Evolutionary conservation across 371 early-diverging fungal genomes (phyloP), one percentile per base, ranked within the genome.

Genomic region (Mortierella sp.): DNA sequence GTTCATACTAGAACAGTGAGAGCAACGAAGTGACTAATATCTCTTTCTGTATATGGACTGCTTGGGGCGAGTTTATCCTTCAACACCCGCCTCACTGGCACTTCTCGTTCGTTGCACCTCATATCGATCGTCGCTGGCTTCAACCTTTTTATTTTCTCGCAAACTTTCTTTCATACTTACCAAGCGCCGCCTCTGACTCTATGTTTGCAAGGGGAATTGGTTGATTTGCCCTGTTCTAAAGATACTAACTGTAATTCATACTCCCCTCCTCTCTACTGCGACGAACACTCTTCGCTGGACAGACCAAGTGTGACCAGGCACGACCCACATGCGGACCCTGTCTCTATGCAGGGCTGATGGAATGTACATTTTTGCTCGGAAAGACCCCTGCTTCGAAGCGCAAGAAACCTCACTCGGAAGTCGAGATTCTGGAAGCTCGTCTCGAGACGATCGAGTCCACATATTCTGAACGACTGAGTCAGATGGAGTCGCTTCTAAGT

Each of bases 301-400:
- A 76, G 78, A 76, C 78, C 15, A 76, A 76, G 60, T 76, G 78
- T 48, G 78, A 76, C 26, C 78, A 76, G 24, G 78, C 51, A n/a
- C 52, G 43, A 11, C 78, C 78, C 3, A 65, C 70, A 24, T 76
- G 78, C 47, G 78, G 78, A 30, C 78, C 78, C 14, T 76, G 78
- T 46, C 49, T 60, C 8, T 50, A 64, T 52, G 78, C 70, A 26
- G 78, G 78, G 32, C 50, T 76, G n/a, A 69, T 76, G 78, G 78
- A 76, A 23, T 76, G 78, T 28, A 76, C 78, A 2, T 76, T 70
- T 31, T 37, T 76, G 12, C 61, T 76, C 1, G 78, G 78, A 24
- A 76, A 69, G 44, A 48, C 70, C 1, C 65, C 70, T 7, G 44
- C 70, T 26, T 56, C 78, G n/a, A 69, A 64, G 37, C 61, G 66